Percentiles rank a stretch among this genome's conserved stretches.
phyloP scores from a whole-genome alignment of 208 protist species.

The Balamuthia mandrillaris region DNA sequence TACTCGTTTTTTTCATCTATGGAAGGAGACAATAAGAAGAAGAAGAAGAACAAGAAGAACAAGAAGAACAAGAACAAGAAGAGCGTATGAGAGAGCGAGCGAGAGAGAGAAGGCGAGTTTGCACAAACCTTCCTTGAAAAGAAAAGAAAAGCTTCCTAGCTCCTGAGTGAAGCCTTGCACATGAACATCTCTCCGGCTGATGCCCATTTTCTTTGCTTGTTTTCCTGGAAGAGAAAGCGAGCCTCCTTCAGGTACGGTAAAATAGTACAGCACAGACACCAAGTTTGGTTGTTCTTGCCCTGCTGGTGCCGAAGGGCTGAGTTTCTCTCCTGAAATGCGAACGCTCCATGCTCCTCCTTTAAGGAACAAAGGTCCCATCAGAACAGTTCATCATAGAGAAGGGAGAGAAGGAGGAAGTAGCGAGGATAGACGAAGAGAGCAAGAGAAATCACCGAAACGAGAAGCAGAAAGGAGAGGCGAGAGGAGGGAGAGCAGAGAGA shows the following conservation, averaged over 20 bases:
- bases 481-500: no score
- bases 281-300: no score
- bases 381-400: background rate
- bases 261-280: background rate
- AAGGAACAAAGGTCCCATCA: background rate
- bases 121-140: background rate
- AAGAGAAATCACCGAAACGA: no score
- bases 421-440: no score
- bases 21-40: background rate
- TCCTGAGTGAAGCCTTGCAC: conserved; percentile 2
- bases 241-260: conserved; percentile 3
- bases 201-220: background rate
- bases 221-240: background rate
- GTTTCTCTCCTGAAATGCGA: background rate
- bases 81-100: background rate
- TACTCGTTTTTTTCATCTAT: background rate
- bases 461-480: no score
- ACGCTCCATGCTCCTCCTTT: background rate
- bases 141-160: background rate
- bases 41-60: background rate
- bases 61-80: no score
- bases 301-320: background rate
- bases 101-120: background rate
- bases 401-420: background rate
- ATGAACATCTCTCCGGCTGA: background rate